phyloP scores from a whole-genome alignment of 2,329 filamentous ascomycete species.

The Diaporthe batatas region DNA sequence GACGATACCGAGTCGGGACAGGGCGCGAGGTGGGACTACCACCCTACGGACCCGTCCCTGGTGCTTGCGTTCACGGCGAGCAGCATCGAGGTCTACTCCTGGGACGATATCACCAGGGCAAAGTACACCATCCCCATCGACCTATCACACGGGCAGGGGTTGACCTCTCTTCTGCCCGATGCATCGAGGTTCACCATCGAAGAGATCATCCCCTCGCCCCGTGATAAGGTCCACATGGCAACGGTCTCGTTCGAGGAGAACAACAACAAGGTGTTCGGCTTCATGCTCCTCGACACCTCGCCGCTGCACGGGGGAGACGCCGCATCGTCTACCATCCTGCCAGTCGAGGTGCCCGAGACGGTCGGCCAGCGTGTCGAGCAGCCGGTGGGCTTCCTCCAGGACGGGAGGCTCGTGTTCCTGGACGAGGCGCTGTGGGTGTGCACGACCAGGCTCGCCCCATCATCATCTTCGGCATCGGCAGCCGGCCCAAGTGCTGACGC shows the following conservation, averaged over 20 bases:
- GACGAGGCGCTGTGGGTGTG: constrained; percentile 45
- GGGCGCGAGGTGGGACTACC: constrained; percentile 2
- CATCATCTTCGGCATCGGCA: neutral
- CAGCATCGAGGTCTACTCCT: constrained; percentile 24
- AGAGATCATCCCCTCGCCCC: constrained; percentile 2
- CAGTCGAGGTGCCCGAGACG: constrained; percentile 16
- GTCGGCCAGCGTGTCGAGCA: constrained; percentile 24
- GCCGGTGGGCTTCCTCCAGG: constrained; percentile 43
- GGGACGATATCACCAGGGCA: neutral
- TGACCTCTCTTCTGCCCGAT: constrained; percentile 3
- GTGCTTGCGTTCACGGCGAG: constrained; percentile 29
- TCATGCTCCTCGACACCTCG: constrained; percentile 42
- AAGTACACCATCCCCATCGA: constrained; percentile 17
- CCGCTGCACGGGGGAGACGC: constrained; percentile 8
- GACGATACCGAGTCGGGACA: neutral
- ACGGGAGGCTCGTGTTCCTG: constrained; percentile 44
- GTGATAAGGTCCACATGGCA: constrained; percentile 26
- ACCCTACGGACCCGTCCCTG: constrained; percentile 13
- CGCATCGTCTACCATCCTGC: neutral
- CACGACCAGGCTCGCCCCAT: constrained; percentile 30
- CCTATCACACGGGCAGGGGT: neutral
- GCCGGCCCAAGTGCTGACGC: no score
- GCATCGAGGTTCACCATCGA: constrained; percentile 11
- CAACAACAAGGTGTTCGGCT: constrained; percentile 27
- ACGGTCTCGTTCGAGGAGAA: constrained; percentile 28